phyloP scores from a whole-genome alignment of 164 flowering plant species.

The Magnolia changhungtana region DNA sequence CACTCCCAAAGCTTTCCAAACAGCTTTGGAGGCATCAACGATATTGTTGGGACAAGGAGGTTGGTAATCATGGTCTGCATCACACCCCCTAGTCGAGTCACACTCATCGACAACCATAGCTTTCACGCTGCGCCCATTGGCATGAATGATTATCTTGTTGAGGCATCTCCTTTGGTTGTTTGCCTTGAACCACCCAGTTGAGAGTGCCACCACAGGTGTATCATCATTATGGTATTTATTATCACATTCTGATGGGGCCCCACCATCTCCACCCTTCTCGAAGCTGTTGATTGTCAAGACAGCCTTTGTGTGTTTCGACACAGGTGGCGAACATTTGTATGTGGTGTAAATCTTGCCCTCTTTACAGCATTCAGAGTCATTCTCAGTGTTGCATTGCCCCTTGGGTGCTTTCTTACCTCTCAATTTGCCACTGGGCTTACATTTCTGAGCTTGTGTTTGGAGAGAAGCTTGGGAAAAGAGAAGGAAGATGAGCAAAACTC shows the following conservation, averaged over 20 bases:
- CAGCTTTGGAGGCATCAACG: constrained; percentile 17
- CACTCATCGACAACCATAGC: constrained; percentile 21
- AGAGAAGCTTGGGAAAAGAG: neutral
- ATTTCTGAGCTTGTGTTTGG: neutral
- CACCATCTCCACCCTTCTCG: constrained; percentile 12
- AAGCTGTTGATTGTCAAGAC: constrained; percentile 12
- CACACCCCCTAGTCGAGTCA: constrained; percentile 15
- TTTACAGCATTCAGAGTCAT: constrained; percentile 14
- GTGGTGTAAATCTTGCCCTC: neutral
- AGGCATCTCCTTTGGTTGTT: neutral
- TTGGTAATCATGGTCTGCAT: constrained; percentile 10
- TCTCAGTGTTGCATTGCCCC: constrained; percentile 8
- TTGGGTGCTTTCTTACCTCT: constrained; percentile 6
- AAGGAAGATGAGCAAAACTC: neutral
- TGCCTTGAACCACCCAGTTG: constrained; percentile 9
- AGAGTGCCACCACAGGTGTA: constrained; percentile 8
- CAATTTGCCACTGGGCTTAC: constrained; percentile 10
- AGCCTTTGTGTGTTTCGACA: constrained; percentile 5
- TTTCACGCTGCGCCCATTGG: constrained; percentile 3
- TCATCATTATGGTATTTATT: neutral
- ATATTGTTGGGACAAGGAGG: constrained; percentile 16
- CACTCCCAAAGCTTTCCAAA: constrained; percentile 10
- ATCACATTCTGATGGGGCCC: constrained; percentile 10
- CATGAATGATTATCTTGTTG: constrained; percentile 4
- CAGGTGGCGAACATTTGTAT: constrained; percentile 13